Base-by-base conservation (phyloP, 164 flowering plant genomes). In the Macadamia tetraphylla region DNA sequence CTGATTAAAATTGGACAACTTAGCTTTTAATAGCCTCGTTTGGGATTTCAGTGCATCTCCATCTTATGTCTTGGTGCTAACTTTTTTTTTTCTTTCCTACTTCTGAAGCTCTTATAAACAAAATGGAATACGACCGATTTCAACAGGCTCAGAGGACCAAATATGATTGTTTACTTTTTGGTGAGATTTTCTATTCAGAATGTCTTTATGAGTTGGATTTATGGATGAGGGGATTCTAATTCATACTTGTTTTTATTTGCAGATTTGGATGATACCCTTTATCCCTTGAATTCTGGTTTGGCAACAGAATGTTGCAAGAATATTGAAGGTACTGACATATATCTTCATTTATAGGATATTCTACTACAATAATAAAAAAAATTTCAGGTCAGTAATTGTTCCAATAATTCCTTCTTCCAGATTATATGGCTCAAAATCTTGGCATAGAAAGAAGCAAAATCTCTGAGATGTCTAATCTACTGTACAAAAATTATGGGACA, bases 201-300 rank as follows among this genome's bases (percentile, higher is more conserved):
- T 14, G 40, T 5, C 12, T 51, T 53, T 57, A 43, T 35, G 30
- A 48, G 35, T 46, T 58, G 29, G 31, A 35, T 35, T 35, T 14
- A 0, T 5, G 29, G 10, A 17, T 12, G 17, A 8, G 31, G n/a
- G 31, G n/a, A n/a, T 30, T 35, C 31, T 63, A 29, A 63, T 42
- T 30, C 51, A 30, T 52, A 17, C n/a, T 55, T 23, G 18, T 67
- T 51, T 60, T 14, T 43, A 57, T 8, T 80, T 75, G 29, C 79
- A 88, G 96, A 90, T 78, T 58, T 92, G 14, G 96, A 89, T 75
- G 96, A 89, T 71, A 90, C 97, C 62, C 81, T 91, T 63, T 91
- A 91, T 75, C 92, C 97, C 43, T 49, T 73, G 32, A 83, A 83
- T 69, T 85, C 88, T 77, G 97, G 94, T 48, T 40, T 92, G 73